Conservation (phyloP, 768 basidiomycete species). For the Daedalea quercina region DNA sequence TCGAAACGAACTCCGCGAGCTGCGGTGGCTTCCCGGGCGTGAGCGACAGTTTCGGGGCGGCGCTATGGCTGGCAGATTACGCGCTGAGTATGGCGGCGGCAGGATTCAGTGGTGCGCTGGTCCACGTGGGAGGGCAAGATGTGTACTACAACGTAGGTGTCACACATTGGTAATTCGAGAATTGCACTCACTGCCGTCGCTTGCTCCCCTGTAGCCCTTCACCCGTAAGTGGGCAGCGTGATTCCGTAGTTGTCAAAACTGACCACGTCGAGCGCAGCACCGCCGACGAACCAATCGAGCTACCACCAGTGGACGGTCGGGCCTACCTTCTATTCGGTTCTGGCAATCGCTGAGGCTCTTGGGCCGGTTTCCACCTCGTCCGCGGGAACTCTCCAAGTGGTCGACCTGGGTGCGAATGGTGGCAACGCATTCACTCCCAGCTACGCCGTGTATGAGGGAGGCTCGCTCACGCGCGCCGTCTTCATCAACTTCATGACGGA, state of each 20-base stretch:
- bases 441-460: slow-evolving; percentile 45
- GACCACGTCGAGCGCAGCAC: slow-evolving; percentile 21
- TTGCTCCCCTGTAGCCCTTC: slow-evolving; percentile 37
- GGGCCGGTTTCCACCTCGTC: slow-evolving; percentile 31
- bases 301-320: slow-evolving; percentile 40
- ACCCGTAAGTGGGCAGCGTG: slow-evolving; percentile 28
- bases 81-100: slow-evolving; percentile 41
- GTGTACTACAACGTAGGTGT: slow-evolving; percentile 46
- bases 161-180: background rate
- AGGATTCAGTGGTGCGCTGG: slow-evolving; percentile 40
- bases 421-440: slow-evolving; percentile 34
- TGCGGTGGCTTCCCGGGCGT: slow-evolving; percentile 52
- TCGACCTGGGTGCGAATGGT: slow-evolving; percentile 31
- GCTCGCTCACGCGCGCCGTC: slow-evolving; percentile 32
- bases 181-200: no score
- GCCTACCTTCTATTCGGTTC: slow-evolving; percentile 40
- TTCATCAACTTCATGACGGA: slow-evolving; percentile 45
- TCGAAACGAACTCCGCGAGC: slow-evolving; percentile 48
- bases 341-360: slow-evolving; percentile 40
- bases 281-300: slow-evolving; percentile 35
- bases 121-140: slow-evolving; percentile 43
- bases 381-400: slow-evolving; percentile 26
- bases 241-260: no score
- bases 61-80: slow-evolving; percentile 48
- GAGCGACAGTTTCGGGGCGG: slow-evolving; percentile 42